These are phyloP conservation scores for Tetracladium maxilliforme DNA, from an alignment of 2,329 filamentous ascomycete genomes.

Conservation along the genomic window DNA sequence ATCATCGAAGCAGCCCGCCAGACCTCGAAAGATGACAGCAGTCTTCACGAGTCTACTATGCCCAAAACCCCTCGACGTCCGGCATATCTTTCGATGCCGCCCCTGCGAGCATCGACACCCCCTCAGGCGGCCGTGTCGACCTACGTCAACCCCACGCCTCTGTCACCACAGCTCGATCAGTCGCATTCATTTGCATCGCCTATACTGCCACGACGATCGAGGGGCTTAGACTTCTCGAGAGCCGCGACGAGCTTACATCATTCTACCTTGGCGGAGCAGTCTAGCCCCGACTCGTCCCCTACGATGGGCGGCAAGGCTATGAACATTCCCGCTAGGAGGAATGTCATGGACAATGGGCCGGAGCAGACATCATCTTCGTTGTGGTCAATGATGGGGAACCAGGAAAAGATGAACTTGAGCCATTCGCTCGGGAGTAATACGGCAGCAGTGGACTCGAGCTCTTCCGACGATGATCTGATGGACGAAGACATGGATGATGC, in stretches of 20 bases:
- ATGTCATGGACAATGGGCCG: conserved; percentile 28
- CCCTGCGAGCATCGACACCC: conserved; percentile 31
- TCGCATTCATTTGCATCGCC: conserved; percentile 78
- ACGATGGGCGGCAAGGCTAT: conserved; percentile 60
- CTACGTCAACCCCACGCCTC: conserved; percentile 40
- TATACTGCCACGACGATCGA: conserved; percentile 74
- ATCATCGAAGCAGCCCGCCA: conserved; percentile 1
- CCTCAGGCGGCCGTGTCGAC: conserved; percentile 24
- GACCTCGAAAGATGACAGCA: conserved; percentile 15
- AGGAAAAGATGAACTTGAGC: conserved; percentile 58
- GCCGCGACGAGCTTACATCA: conserved; percentile 92
- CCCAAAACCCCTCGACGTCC: conserved; percentile 64
- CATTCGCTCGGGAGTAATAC: conserved; percentile 47
- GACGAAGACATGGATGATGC: conserved; percentile 65
- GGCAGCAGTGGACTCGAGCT: conserved; percentile 63
- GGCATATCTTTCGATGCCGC: conserved; percentile 55
- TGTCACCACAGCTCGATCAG: conserved; percentile 77
- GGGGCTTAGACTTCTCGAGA: conserved; percentile 84
- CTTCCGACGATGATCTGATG: conserved; percentile 55
- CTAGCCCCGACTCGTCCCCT: conserved; percentile 81
- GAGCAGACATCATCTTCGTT: conserved; percentile 44
- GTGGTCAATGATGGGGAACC: conserved; percentile 57
- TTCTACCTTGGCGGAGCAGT: conserved; percentile 78
- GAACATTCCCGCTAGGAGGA: conserved; percentile 41
- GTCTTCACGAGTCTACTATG: conserved; percentile 15